Conservation (phyloP, 2,329 filamentous ascomycete genomes). For the Alternaria sp. region DNA sequence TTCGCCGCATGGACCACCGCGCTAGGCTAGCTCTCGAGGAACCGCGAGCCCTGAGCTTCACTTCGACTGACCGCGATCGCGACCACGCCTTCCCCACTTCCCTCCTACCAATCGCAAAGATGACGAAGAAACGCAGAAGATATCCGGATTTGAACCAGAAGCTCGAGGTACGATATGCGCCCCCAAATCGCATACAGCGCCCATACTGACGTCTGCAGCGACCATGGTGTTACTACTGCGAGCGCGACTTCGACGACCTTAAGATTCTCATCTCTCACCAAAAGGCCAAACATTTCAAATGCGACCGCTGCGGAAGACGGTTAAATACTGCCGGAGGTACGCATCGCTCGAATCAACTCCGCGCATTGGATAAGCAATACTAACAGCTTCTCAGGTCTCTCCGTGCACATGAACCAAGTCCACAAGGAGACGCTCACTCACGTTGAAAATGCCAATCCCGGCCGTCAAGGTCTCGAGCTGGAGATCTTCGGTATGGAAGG, state of each 20-base stretch:
- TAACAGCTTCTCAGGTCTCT: conserved; percentile 69
- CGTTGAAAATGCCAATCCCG: conserved; percentile 91
- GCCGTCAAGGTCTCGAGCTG: conserved; percentile 82
- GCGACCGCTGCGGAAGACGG: conserved; percentile 84
- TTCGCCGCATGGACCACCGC: conserved; percentile 15
- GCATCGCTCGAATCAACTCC: conserved; percentile 30
- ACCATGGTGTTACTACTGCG: conserved; percentile 99
- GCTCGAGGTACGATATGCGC: conserved; percentile 56
- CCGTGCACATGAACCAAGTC: conserved; percentile 97
- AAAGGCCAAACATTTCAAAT: conserved; percentile 99
- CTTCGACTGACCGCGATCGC: conserved; percentile 11
- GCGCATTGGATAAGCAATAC: neutral
- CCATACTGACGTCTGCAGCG: conserved; percentile 52
- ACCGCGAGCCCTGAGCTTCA: conserved; percentile 26
- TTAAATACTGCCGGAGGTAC: conserved; percentile 93
- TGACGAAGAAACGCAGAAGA: conserved; percentile 82
- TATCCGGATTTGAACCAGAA: conserved; percentile 89
- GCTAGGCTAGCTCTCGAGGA: conserved; percentile 26
- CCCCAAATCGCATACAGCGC: neutral
- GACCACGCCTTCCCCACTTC: neutral
- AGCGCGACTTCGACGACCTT: conserved; percentile 96
- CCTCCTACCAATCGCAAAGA: conserved; percentile 11
- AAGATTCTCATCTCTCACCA: conserved; percentile 97
- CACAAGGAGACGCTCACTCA: conserved; percentile 90
- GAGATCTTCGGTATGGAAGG: conserved; percentile 99